Base-by-base conservation (phyloP, 768 basidiomycete species). In the Pleurotus cornucopiae region DNA sequence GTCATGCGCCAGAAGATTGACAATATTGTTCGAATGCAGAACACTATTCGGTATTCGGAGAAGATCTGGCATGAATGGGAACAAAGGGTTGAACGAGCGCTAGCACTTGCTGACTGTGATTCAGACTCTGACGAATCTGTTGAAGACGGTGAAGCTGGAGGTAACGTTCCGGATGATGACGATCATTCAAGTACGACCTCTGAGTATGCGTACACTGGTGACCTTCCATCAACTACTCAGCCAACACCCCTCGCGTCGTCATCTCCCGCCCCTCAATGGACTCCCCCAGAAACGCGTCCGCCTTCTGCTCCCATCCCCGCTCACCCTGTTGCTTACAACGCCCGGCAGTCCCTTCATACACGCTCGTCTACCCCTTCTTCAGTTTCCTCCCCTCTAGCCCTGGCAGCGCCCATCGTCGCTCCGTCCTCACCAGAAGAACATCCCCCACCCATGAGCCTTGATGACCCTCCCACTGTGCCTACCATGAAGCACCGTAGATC, bases 1-100 rank as follows among this genome's bases (percentile, higher is more conserved):
- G 80, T 95, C 49, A 90, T 95, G 81, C 79, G 91, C 30, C 88
- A 91, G 71, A 99, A 99, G 78, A 83, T 94, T 60, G 94, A 95
- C 69, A 94, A 89, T 61, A 91, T 98, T 48, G 89, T 93, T 60
- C 86, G 97, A 39, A 86, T 99, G 85, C 92, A 96, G 71, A 97
- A 96, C 66, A 98, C 94, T 16, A 94, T 99, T 62, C 80, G 91
- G 54, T 98, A 98, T 70, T 87, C 94, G 40, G 97, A 98, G 76
- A 96, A 95, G 74, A 91, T 97, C 26, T 86, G 96, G 75, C 88
- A 89, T 63, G 97, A 98, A 72, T 98, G 96, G 95, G 89, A 98
- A 71, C 89, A 91, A 64, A 85, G 83, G 62, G 88, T 97, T 12
- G 88, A 85, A 58, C 80, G 83, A 62, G 80, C 78, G 41, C 70